Evolutionary conservation across 2,329 filamentous ascomycete species (phyloP), one percentile per base, ranked within the genome.

Genomic region (Sporothrix brasiliensis): DNA sequence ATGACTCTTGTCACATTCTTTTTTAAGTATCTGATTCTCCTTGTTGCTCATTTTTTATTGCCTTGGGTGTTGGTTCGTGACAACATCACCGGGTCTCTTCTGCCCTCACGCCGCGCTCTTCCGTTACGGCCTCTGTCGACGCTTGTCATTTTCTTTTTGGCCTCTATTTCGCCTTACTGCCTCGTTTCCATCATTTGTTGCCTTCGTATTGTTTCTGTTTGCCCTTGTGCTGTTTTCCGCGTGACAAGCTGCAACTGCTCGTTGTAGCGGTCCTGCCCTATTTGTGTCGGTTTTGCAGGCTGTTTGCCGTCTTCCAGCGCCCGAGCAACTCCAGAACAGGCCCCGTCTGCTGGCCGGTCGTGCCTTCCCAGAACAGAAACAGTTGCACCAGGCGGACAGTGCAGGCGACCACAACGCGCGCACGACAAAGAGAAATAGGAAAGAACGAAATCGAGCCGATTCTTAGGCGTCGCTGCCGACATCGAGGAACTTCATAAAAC

Each of bases 321-420:
- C 34, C 49, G 56, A 21, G 14, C 67, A 41, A n/a, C 54, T 49
- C 54, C 47, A 39, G 44, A 39, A 19, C 3, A 53, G 16, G 27
- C 39, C 10, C 19, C 49, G 7, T 50, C 44, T 50, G 49, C 19
- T 44, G 9, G 47, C 56, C 69, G 60, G 61, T 69, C 67, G 70
- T 24, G 47, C 67, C 49, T 69, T 69, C 67, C 56, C 19, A 47
- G 30, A 49, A 47, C 58, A 69, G 47, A 30, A 65, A 65, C 47
- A 19, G 30, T 39, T 11, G 52, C 16, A 19, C 53, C 70, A 71
- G 60, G 67, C 68, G 67, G 41, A 67, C 67, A 69, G 47, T 53
- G 47, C 69, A 71, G 65, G 63, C 39, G 69, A 68, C 69, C 39
- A 54, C 34, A 41, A n/a, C 67, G 27, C 39, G n/a, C 50, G n/a